Percentiles rank a stretch among this genome's conserved stretches.
Conservation (phyloP, 2,329 filamentous ascomycete species). For the Exophiala sideris region DNA sequence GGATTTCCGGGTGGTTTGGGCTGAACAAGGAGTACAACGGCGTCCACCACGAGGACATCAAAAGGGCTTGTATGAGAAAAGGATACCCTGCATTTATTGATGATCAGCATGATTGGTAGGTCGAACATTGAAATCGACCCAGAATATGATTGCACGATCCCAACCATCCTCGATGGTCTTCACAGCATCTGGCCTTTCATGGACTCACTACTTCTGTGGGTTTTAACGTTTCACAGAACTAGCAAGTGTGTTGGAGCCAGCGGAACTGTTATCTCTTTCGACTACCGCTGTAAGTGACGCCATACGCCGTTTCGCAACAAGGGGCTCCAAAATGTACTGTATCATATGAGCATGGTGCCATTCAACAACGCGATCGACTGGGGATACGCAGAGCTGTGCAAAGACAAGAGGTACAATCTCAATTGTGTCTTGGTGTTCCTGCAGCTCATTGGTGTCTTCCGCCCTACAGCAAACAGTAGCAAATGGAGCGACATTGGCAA, state of each 20-base stretch:
- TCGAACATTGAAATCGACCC: conserved; percentile 5
- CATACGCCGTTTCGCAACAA: conserved; percentile 24
- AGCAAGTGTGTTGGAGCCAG: no score
- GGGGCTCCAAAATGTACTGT: conserved; percentile 24
- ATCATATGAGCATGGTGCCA: conserved; percentile 23
- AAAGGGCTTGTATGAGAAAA: conserved; percentile 7
- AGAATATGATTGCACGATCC: conserved; percentile 6
- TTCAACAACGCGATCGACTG: conserved; percentile 22
- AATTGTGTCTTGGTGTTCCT: conserved; percentile 20
- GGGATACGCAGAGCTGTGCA: conserved; percentile 20
- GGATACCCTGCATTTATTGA: conserved; percentile 22
- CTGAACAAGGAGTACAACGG: conserved; percentile 11
- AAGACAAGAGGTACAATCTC: conserved; percentile 14
- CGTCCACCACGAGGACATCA: conserved; percentile 6
- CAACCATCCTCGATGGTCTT: background rate
- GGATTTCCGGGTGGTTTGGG: conserved; percentile 5
- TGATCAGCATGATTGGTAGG: conserved; percentile 19
- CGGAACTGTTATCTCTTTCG: no score
- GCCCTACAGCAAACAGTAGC: conserved; percentile 17
- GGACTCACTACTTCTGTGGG: no score
- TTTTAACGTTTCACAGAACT: no score
- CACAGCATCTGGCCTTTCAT: background rate
- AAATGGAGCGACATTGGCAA: conserved; percentile 25
- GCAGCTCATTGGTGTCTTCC: conserved; percentile 20
- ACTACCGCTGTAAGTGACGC: no score